phyloP scores from a whole-genome alignment of 2,329 filamentous ascomycete species.

The Diaporthe nobilis region DNA sequence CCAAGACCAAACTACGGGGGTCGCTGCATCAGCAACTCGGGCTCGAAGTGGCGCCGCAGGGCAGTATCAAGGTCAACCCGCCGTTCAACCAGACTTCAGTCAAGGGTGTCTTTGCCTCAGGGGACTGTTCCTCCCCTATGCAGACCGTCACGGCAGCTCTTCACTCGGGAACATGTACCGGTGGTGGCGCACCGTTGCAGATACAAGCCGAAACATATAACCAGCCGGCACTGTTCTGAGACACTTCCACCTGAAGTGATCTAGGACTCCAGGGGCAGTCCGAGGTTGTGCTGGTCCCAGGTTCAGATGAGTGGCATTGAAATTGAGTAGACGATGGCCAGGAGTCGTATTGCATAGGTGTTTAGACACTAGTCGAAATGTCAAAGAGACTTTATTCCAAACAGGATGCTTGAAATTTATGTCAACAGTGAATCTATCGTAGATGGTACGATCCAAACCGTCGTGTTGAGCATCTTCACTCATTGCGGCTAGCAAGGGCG shows the following conservation, averaged over 20 bases:
- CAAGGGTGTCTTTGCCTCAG: slow-evolving; percentile 25
- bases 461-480: too few relatives aligned
- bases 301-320: background rate
- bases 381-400: too few relatives aligned
- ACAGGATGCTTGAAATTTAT: too few relatives aligned
- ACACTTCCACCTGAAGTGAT: background rate
- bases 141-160: background rate
- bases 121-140: background rate
- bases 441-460: too few relatives aligned
- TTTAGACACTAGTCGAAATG: too few relatives aligned
- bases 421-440: too few relatives aligned
- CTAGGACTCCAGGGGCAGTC: background rate
- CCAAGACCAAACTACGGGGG: slow-evolving; percentile 11
- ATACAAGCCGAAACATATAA: background rate
- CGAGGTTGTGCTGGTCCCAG: background rate
- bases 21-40: slow-evolving; percentile 20
- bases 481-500: too few relatives aligned
- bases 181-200: background rate
- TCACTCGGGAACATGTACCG: background rate
- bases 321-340: background rate
- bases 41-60: slow-evolving; percentile 10
- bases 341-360: background rate
- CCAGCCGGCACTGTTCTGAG: background rate
- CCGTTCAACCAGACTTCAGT: slow-evolving; percentile 9
- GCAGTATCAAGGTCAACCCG: background rate